These are phyloP conservation scores for Pterulicium gracile DNA, from an alignment of 1,284 basidiomycete genomes.

Conservation along the genomic window DNA sequence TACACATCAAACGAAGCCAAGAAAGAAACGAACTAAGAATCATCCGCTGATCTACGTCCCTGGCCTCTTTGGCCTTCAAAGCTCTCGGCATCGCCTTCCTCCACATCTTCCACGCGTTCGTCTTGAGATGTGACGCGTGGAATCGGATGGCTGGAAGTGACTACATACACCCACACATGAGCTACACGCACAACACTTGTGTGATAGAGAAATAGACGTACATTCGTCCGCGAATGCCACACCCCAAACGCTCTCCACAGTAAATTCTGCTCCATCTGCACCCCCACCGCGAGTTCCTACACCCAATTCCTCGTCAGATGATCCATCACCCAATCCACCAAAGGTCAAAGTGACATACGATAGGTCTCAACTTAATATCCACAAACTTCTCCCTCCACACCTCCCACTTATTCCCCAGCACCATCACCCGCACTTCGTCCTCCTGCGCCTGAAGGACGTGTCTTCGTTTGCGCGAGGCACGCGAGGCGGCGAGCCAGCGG, in stretches of 20 bases:
- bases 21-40: conserved; percentile 42
- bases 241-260: conserved; percentile 55
- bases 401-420: conserved; percentile 53
- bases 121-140: conserved; percentile 47
- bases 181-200: conserved; percentile 5
- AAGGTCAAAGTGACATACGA: conserved; percentile 32
- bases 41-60: conserved; percentile 43
- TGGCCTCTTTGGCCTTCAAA: conserved; percentile 50
- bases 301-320: too few relatives aligned
- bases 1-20: conserved; percentile 6
- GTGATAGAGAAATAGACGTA: conserved; percentile 19
- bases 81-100: conserved; percentile 57
- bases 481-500: conserved; percentile 54
- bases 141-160: conserved; percentile 68
- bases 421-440: conserved; percentile 41
- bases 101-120: conserved; percentile 56
- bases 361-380: conserved; percentile 47
- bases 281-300: conserved; percentile 54
- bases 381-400: conserved; percentile 64
- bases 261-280: conserved; percentile 46
- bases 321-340: background rate
- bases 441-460: conserved; percentile 48
- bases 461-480: conserved; percentile 46
- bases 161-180: conserved; percentile 28
- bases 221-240: conserved; percentile 67